Percentiles rank a stretch among this genome's conserved stretches.
phyloP scores from a whole-genome alignment of 345 rosid genomes.

The Barbarea vulgaris region DNA sequence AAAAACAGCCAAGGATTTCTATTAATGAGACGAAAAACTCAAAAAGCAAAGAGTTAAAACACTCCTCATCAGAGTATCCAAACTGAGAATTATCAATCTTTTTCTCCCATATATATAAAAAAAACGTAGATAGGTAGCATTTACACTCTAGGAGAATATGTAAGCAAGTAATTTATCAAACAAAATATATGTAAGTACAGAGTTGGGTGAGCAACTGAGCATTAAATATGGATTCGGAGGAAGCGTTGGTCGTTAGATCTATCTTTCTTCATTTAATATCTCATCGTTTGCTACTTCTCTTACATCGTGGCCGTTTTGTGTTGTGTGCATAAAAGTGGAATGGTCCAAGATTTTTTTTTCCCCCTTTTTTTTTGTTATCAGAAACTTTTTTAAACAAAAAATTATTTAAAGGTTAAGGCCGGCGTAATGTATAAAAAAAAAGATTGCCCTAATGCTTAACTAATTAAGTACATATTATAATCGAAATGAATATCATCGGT shows the following conservation, averaged over 20 bases:
- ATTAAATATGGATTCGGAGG: conserved; percentile 26
- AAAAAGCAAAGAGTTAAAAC: neutral
- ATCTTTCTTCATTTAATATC: conserved; percentile 11
- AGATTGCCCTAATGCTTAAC: neutral
- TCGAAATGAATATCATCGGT: neutral
- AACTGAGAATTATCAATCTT: neutral
- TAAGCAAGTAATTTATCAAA: neutral
- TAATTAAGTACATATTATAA: neutral
- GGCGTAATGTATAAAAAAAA: no score
- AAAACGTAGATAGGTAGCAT: no score
- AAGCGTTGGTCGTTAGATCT: conserved; percentile 28
- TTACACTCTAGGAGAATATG: no score
- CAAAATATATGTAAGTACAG: neutral
- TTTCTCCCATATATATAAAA: conserved; percentile 4
- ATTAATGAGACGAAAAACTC: neutral
- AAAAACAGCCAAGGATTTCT: neutral
- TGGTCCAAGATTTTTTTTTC: neutral
- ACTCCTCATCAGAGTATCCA: neutral
- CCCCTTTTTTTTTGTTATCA: conserved; percentile 1
- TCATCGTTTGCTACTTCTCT: neutral
- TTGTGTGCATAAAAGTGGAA: neutral
- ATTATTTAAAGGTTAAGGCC: neutral
- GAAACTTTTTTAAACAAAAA: neutral
- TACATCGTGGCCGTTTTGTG: conserved; percentile 14
- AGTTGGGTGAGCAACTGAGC: conserved; percentile 28